Conservation (phyloP, 192 early-diverging fungal genomes). For the Rhizophagus prolifer region DNA sequence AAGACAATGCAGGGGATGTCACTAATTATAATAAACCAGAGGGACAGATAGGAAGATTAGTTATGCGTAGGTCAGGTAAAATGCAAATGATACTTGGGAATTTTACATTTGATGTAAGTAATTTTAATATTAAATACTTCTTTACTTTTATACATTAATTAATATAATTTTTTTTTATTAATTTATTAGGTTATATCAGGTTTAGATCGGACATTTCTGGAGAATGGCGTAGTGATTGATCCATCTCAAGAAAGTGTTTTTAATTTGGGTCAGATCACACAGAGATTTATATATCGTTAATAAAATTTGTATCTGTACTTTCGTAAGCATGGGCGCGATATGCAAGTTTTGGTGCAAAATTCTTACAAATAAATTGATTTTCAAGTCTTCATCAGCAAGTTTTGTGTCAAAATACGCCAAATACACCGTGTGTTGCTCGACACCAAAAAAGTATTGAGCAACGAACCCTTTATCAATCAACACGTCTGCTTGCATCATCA, state of each 20-base stretch:
- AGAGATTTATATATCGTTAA: no score
- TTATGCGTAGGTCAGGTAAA: conserved; percentile 8
- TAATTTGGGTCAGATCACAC: conserved; percentile 25
- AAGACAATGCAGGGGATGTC: background rate
- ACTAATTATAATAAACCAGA: conserved; percentile 3
- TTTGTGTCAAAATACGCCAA: no score
- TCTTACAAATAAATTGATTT: no score
- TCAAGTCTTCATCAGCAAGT: no score
- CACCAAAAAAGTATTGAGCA: no score
- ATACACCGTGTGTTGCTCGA: no score
- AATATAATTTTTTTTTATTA: background rate
- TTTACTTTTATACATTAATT: no score
- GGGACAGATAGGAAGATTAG: conserved; percentile 2
- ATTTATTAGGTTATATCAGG: background rate
- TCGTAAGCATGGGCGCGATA: no score
- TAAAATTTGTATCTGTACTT: no score
- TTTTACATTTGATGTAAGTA: conserved; percentile 18
- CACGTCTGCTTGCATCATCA: no score
- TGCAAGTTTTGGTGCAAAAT: no score
- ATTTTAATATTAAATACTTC: background rate
- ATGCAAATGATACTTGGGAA: conserved; percentile 10
- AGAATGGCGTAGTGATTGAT: conserved; percentile 15
- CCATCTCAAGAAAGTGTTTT: background rate
- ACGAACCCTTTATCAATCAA: no score
- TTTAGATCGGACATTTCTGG: conserved; percentile 6